phyloP scores from a whole-genome alignment of 345 rosid genomes.

The Citrus australasica region DNA sequence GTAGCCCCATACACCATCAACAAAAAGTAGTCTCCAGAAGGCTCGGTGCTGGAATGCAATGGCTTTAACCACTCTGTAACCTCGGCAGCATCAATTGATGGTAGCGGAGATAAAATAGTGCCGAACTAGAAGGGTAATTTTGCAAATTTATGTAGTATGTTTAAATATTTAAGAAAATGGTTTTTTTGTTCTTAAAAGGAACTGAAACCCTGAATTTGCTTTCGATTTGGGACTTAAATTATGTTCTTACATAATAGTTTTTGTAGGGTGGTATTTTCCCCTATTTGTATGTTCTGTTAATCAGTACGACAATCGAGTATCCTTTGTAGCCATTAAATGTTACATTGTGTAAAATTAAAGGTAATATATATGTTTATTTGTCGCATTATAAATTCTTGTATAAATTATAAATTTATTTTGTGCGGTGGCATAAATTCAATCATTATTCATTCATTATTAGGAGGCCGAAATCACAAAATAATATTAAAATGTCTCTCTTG shows the following conservation, averaged over 20 bases:
- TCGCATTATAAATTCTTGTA: not conserved
- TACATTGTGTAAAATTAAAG: slow-evolving; percentile 22
- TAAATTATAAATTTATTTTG: no score
- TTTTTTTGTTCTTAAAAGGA: not conserved
- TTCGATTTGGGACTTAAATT: not conserved
- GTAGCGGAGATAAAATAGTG: not conserved
- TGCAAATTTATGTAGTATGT: slow-evolving; percentile 10
- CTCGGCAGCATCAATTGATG: slow-evolving; percentile 1
- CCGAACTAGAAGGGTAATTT: slow-evolving; percentile 3
- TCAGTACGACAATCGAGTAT: slow-evolving; percentile 4
- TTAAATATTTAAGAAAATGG: slow-evolving; percentile 13
- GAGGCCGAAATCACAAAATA: not conserved
- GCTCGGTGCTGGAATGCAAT: slow-evolving; percentile 16
- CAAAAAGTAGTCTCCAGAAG: slow-evolving; percentile 45
- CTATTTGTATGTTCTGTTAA: not conserved
- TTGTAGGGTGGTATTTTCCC: not conserved
- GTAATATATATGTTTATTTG: not conserved
- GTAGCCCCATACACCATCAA: slow-evolving; percentile 48
- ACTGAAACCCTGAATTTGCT: slow-evolving; percentile 9
- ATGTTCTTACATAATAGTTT: not conserved
- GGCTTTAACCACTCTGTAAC: slow-evolving; percentile 30
- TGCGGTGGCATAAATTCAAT: no score
- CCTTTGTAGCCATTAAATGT: slow-evolving; percentile 22
- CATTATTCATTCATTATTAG: no score
- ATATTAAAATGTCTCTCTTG: not conserved